Conservation (phyloP, 2,329 filamentous ascomycete species). For the Paramyrothecium sp. region DNA sequence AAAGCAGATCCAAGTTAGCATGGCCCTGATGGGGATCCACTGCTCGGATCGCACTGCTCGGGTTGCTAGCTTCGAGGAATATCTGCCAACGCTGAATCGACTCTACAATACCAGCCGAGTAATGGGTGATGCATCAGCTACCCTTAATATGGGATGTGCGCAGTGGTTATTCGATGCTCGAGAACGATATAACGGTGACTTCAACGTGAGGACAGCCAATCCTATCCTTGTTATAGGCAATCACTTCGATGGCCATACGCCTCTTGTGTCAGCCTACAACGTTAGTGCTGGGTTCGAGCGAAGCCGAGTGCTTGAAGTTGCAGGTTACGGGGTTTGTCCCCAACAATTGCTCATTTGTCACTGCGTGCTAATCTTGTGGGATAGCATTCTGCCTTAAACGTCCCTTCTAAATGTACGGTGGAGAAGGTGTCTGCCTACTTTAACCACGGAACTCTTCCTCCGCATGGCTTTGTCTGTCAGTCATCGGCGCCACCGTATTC, state of each 20-base stretch:
- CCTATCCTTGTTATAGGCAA: constrained; percentile 37
- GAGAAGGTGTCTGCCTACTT: background rate
- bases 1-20: background rate
- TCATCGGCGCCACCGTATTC: background rate
- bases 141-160: constrained; percentile 24
- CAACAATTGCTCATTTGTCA: background rate
- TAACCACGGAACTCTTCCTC: background rate
- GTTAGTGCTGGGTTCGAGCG: constrained; percentile 32
- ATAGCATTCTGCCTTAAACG: background rate
- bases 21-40: constrained; percentile 22
- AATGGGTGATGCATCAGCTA: constrained; percentile 17
- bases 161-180: constrained; percentile 36
- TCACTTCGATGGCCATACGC: constrained; percentile 34
- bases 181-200: constrained; percentile 30
- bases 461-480: background rate
- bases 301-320: constrained; percentile 33
- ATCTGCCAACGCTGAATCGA: constrained; percentile 18
- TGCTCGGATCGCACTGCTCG: constrained; percentile 31
- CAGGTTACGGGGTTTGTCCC: constrained; percentile 32
- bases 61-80: constrained; percentile 21
- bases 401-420: background rate
- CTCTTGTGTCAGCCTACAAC: constrained; percentile 34
- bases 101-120: constrained; percentile 22
- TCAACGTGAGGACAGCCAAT: constrained; percentile 27
- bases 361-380: background rate